Conservation (phyloP, 768 basidiomycete species). For the Auriscalpium microsporum region DNA sequence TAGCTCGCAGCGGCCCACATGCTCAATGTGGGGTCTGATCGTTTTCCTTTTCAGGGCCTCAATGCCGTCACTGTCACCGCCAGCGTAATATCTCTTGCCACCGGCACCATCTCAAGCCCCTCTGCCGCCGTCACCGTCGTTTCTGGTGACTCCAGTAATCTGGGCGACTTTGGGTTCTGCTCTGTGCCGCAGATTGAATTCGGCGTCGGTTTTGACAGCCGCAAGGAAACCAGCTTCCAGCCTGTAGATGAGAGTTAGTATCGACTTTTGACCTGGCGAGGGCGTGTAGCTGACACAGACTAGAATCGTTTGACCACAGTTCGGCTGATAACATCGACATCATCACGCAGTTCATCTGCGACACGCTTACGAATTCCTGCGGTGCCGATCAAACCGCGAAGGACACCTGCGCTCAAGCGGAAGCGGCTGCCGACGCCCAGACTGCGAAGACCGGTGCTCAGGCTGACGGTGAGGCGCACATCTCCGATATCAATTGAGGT, state of each 20-base stretch:
- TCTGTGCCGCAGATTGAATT: neutral
- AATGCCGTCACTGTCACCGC: neutral
- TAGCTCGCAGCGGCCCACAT: no score
- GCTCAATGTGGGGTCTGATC: no score
- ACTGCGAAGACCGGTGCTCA: constrained; percentile 27
- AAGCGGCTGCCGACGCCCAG: constrained; percentile 33
- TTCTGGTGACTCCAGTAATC: constrained; percentile 1
- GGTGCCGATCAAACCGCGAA: constrained; percentile 40
- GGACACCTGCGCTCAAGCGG: constrained; percentile 32
- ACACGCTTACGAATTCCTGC: constrained; percentile 40
- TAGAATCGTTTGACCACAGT: constrained; percentile 8
- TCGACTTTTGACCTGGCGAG: neutral
- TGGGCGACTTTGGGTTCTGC: neutral
- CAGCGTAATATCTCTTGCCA: neutral
- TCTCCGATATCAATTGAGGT: no score
- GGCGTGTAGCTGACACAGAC: no score
- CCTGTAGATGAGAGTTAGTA: constrained; percentile 37
- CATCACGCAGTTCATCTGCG: constrained; percentile 48
- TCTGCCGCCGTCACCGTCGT: neutral
- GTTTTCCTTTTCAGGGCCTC: no score
- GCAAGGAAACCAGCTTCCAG: constrained; percentile 9
- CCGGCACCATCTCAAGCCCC: neutral
- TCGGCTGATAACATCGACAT: constrained; percentile 26
- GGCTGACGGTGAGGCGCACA: neutral
- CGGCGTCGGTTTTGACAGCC: neutral